Evolutionary conservation across 257 asterid genomes (phyloP), one percentile per base, ranked within the genome.

Genomic region (Nicotiana sylvestris): DNA sequence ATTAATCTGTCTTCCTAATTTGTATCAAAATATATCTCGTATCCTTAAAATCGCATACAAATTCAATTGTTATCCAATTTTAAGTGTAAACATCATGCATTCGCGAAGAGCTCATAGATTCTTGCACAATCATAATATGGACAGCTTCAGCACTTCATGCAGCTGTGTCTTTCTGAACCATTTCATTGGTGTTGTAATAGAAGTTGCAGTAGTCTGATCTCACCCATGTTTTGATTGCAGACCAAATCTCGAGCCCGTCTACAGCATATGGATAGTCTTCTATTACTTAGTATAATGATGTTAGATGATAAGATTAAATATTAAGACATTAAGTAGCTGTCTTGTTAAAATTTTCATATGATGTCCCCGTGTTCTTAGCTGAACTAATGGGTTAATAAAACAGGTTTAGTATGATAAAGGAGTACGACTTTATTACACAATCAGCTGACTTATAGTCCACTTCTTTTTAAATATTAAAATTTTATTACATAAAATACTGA

Each of bases 161-260:
- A 29, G 30, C 1, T 0, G 65, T 39, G 69, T 93, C 97, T 4
- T 86, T 62, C 81, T 83, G 89, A 64, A 92, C 84, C 83, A 64
- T 68, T 30, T 87, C 89, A 21, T 92, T 92, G 5, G 85, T 83
- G 78, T 85, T 87, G 82, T 94, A 94, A 92, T 92, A 94, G 80
- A 89, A n/a, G 83, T 77, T 81, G 91, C 95, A 92, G 84, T 94
- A 93, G 29, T 93, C 49, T 86, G 78, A 1, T 29, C 30, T 29
- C 30, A 91, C 97, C 98, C 98, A 94, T 68, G 91, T 21, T 83
- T 87, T 90, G 81, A 94, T 93, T 51, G 98, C 93, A 43, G 91
- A 78, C 98, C 97, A 94, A 15, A 93, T 91, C 86, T 94, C 90
- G 15, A 94, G 94, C 77, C 96, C 97, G 74, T 94, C 98, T 30